Evolutionary conservation across 2,329 filamentous ascomycete genomes (phyloP), one percentile per base, ranked within the genome.

Genomic region (Chaetothyriales sp.): DNA sequence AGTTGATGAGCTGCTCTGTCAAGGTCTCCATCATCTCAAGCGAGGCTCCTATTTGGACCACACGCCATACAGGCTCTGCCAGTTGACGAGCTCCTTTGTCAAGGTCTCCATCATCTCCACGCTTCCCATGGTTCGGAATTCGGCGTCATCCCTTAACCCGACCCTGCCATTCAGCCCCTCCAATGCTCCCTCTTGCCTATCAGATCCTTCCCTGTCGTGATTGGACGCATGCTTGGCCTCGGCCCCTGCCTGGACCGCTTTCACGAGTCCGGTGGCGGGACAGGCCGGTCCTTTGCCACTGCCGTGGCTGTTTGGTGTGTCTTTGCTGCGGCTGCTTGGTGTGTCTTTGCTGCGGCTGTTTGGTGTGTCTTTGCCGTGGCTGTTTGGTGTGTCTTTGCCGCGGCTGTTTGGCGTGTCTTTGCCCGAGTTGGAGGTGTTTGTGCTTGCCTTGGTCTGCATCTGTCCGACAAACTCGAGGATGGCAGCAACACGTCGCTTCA

Each of bases 81-180:
- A 94, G 62, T 85, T 84, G 59, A 90, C 78, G 62, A 94, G 76
- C 65, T 89, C 82, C 56, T 85, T 77, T 55, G 85, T 89, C 65
- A 94, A 69, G 60, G 81, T 77, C 65, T 94, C 88, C 86, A 94
- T 94, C 86, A 94, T 94, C 68, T 94, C 86, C 57, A 86, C 74
- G 60, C 84, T 89, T 52, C 74, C 85, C 57, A 95, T 72, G 7
- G 84, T 78, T 60, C 83, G 86, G 66, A 94, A 94, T 1, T 82
- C 77, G 60, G 63, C 66, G 53, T 71, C 67, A 46, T 67, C 64
- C 18, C 59, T 58, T 43, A 57, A 47, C 19, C 51, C 51, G 18
- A 53, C 44, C 46, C 64, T 62, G 18, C 49, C 52, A 29, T 64
- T 63, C 49, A 60, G 51, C 4, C 62, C 62, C 15, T 64, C 58